Evolutionary conservation across 2,329 filamentous ascomycete species (phyloP), one percentile per base, ranked within the genome.

Genomic region (Xylaria sp.): DNA sequence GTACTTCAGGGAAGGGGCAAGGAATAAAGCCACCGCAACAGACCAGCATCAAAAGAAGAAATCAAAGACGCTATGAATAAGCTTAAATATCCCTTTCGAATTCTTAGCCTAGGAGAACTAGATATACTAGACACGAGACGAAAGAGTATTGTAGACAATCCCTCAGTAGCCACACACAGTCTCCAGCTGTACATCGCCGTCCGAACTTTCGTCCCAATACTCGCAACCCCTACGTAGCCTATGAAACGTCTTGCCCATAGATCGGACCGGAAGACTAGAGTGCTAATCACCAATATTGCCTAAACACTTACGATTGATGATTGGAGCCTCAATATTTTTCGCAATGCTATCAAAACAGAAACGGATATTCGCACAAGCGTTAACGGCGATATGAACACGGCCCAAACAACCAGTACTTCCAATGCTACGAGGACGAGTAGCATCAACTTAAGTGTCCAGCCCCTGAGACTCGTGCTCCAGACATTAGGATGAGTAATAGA

Each of bases 51-150:
- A 66, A 61, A 15, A n/a, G 58, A 23, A 0, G 64, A 59, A n/a
- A 13, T 58, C 3, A 66, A 56, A 41, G 51, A 64, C n/a, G 9
- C 51, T 13, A 57, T 37, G 31, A 66, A 49, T 25, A 63, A 51
- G 37, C 17, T 63, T 7, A 11, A 43, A 29, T 66, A 60, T 19
- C 57, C 60, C 11, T 31, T 46, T 25, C 44, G 29, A 3, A 33
- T 52, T 7, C 21, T 15, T 31, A 33, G 3, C 1, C 19, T 65
- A 49, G n/a, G n/a, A 15, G 11, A 15, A 11, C 13, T 37, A 37
- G 56, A 54, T 17, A 57, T 58, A 21, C 33, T 65, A 9, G 60
- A 38, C 4, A 38, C 27, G 23, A 29, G n/a, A 5, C 48, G 63
- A 3, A 51, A 60, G 15, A 41, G 48, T 8, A 56, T 61, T 13